Conservation (phyloP, 768 basidiomycete species). For the Dioszegia hungarica region DNA sequence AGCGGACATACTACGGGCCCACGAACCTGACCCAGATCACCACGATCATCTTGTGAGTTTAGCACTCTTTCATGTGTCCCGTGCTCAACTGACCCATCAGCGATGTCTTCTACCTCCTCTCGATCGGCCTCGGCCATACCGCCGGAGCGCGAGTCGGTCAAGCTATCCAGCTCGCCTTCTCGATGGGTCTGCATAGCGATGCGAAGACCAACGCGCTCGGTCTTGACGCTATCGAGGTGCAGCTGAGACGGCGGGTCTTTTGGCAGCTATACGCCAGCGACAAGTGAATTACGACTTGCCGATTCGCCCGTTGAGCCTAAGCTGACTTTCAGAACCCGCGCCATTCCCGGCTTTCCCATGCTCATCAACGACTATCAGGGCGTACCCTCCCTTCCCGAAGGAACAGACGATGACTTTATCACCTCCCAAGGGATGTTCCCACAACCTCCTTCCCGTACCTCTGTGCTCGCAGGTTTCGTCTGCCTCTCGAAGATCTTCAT, state of each 20-base stretch:
- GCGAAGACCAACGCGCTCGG: conserved; percentile 27
- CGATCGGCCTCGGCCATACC: conserved; percentile 37
- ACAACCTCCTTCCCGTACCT: conserved; percentile 28
- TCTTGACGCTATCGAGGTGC: conserved; percentile 36
- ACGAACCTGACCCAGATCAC: conserved; percentile 39
- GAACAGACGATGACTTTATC: conserved; percentile 40
- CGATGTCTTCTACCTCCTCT: conserved; percentile 40
- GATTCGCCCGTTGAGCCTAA: neutral
- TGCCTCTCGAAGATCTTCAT: conserved; percentile 29
- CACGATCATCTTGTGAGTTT: conserved; percentile 44
- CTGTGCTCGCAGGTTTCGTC: conserved; percentile 38
- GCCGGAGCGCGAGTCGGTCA: conserved; percentile 41
- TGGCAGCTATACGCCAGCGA: conserved; percentile 44
- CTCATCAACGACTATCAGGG: conserved; percentile 45
- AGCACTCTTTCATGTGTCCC: too few species aligned
- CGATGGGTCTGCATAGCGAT: conserved; percentile 41
- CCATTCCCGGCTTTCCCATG: conserved; percentile 41
- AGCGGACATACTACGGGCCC: conserved; percentile 37
- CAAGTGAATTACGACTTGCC: conserved; percentile 24
- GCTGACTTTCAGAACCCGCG: conserved; percentile 36
- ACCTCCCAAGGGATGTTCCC: conserved; percentile 43
- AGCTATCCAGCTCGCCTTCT: conserved; percentile 38
- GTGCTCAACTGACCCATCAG: conserved; percentile 9
- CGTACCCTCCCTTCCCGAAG: conserved; percentile 32
- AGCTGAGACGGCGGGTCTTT: conserved; percentile 37